Percentiles rank a stretch among this genome's conserved stretches.
Conservation (phyloP, 371 early-diverging fungal genomes). For the Apophysomyces variabilis region DNA sequence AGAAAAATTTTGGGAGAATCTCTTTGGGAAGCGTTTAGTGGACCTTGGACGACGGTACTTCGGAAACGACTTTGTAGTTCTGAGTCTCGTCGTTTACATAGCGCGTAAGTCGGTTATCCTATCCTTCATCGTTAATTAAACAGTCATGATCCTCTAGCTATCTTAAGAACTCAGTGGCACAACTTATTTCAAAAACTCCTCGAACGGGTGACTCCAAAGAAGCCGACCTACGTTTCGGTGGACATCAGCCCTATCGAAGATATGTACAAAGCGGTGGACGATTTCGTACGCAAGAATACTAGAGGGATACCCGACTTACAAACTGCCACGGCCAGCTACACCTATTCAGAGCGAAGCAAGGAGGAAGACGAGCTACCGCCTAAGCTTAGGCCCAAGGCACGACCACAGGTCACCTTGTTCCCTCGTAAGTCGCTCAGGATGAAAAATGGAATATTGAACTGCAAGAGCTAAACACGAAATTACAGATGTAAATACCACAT, state of each 20-base stretch:
- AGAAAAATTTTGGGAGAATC: constrained; percentile 34
- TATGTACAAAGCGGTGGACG: constrained; percentile 26
- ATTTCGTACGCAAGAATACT: constrained; percentile 22
- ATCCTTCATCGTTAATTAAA: not conserved
- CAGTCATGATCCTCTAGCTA: constrained; percentile 23
- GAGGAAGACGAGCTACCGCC: too few relatives aligned
- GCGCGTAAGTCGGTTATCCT: constrained; percentile 24
- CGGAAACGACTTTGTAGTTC: constrained; percentile 41
- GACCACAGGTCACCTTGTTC: constrained; percentile 20
- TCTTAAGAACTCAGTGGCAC: constrained; percentile 32
- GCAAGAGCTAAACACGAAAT: not conserved
- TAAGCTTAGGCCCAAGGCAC: too few relatives aligned
- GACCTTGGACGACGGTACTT: constrained; percentile 36
- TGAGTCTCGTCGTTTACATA: constrained; percentile 33
- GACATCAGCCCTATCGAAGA: constrained; percentile 18
- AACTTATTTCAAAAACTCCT: constrained; percentile 17
- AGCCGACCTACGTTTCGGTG: constrained; percentile 11
- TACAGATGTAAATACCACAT: constrained; percentile 6
- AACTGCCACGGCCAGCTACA: constrained; percentile 20
- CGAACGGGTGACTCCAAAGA: constrained; percentile 3
- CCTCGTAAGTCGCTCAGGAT: constrained; percentile 26
- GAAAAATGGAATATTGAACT: too few relatives aligned
- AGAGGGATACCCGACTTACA: constrained; percentile 16
- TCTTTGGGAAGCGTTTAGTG: constrained; percentile 34
- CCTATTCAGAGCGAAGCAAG: constrained; percentile 5